These are phyloP conservation scores for Wickerhamomyces kurtzmanii DNA, from an alignment of 805 yeast species.

Conservation along the genomic window DNA sequence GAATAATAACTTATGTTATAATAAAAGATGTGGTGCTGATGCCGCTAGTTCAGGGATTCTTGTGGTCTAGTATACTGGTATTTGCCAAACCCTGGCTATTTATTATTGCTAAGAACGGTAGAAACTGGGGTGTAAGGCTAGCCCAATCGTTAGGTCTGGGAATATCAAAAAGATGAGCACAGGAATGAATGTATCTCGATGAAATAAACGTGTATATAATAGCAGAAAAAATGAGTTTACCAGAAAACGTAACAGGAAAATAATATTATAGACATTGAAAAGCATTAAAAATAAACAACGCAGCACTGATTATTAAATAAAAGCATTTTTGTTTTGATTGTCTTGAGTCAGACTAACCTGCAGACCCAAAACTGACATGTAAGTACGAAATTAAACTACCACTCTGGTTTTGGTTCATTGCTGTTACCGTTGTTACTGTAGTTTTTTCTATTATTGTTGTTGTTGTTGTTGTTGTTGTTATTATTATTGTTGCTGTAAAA, in stretches of 20 bases:
- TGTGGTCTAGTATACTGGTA: slow-evolving; percentile 32
- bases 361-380: too few species aligned
- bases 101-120: slow-evolving; percentile 14
- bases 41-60: slow-evolving; percentile 44
- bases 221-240: too few species aligned
- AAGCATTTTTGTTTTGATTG: too few species aligned
- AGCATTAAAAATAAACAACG: too few species aligned
- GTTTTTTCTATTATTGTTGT: slow-evolving; percentile 9
- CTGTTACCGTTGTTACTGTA: slow-evolving; percentile 7
- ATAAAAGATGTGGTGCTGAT: slow-evolving; percentile 39
- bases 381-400: slow-evolving; percentile 17
- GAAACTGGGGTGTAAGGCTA: slow-evolving; percentile 12
- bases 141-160: slow-evolving; percentile 6
- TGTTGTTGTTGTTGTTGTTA: slow-evolving; percentile 11
- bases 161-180: too few species aligned
- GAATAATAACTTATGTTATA: slow-evolving; percentile 34
- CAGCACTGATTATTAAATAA: too few species aligned
- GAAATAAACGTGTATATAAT: too few species aligned
- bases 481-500: slow-evolving; percentile 15
- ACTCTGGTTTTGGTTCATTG: too few species aligned
- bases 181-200: too few species aligned
- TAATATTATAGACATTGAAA: too few species aligned
- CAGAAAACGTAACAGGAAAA: too few species aligned
- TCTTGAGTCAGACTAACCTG: too few species aligned
- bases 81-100: slow-evolving; percentile 25